These are phyloP conservation scores for Colletotrichum spinosum DNA, from an alignment of 2,329 filamentous ascomycete species.

Conservation along the genomic window DNA sequence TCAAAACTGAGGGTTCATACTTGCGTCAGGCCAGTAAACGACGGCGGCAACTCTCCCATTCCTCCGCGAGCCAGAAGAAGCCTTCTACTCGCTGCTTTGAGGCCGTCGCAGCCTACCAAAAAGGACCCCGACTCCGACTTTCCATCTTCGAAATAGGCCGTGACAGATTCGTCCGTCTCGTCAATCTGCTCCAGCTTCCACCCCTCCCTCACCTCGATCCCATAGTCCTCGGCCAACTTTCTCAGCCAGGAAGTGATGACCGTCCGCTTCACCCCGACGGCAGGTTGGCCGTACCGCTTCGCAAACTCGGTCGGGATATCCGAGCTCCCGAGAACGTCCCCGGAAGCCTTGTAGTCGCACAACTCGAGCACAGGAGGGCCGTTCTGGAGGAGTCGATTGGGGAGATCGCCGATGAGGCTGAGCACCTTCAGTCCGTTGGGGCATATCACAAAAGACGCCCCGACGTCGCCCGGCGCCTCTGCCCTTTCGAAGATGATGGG, in stretches of 20 bases:
- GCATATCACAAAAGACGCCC: conserved; percentile 43
- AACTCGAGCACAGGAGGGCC: conserved; percentile 37
- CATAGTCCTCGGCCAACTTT: conserved; percentile 32
- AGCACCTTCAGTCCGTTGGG: conserved; percentile 43
- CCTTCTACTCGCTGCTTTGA: conserved; percentile 39
- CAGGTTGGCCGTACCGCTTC: conserved; percentile 40
- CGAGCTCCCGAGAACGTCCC: conserved; percentile 39
- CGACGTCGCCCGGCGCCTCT: conserved; percentile 39
- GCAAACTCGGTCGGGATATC: conserved; percentile 37
- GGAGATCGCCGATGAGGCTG: conserved; percentile 36
- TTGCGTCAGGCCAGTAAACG: conserved; percentile 39
- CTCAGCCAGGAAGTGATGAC: conserved; percentile 39
- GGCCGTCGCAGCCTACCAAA: conserved; percentile 42
- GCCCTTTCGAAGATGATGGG: conserved; percentile 43
- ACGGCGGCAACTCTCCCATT: conserved; percentile 34
- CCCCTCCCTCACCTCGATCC: conserved; percentile 41
- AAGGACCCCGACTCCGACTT: conserved; percentile 39
- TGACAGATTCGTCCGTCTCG: conserved; percentile 39
- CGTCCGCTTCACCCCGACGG: conserved; percentile 40
- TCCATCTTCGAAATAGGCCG: conserved; percentile 39
- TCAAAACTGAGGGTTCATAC: neutral
- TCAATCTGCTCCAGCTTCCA: conserved; percentile 41
- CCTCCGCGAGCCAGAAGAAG: conserved; percentile 36
- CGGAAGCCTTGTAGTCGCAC: conserved; percentile 37
- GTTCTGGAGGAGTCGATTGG: conserved; percentile 14